phyloP scores from a whole-genome alignment of 768 basidiomycete genomes.

The Lentinula guzmanii region DNA sequence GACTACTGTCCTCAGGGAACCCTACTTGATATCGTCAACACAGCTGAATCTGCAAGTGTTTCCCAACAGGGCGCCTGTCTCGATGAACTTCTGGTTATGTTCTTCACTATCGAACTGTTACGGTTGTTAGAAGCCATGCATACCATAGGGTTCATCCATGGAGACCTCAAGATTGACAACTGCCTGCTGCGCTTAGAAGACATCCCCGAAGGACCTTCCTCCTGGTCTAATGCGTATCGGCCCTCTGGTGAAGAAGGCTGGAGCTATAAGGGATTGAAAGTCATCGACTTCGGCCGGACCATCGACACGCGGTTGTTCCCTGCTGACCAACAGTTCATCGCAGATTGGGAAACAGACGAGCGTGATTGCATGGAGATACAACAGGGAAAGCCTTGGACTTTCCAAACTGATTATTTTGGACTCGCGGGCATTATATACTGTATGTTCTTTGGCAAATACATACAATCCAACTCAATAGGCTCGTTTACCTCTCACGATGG shows the following conservation, averaged over 20 bases:
- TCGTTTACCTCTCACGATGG: slow-evolving; percentile 25
- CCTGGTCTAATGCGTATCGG: slow-evolving; percentile 75
- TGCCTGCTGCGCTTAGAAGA: slow-evolving; percentile 91
- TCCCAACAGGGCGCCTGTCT: slow-evolving; percentile 76
- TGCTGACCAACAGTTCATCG: slow-evolving; percentile 68
- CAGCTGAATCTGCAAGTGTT: slow-evolving; percentile 67
- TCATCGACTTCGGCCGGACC: slow-evolving; percentile 97
- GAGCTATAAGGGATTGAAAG: slow-evolving; percentile 78
- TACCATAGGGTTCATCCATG: slow-evolving; percentile 82
- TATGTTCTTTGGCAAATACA: slow-evolving; percentile 95
- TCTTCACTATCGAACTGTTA: slow-evolving; percentile 90
- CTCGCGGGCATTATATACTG: slow-evolving; percentile 91
- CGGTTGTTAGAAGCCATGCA: slow-evolving; percentile 82
- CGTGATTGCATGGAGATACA: slow-evolving; percentile 91
- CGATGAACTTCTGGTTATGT: slow-evolving; percentile 91
- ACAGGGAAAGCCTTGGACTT: slow-evolving; percentile 83
- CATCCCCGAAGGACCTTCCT: slow-evolving; percentile 59
- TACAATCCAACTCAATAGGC: slow-evolving; percentile 62
- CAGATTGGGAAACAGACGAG: slow-evolving; percentile 86
- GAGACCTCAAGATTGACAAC: slow-evolving; percentile 99
- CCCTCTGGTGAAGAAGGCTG: slow-evolving; percentile 79
- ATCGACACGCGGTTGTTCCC: slow-evolving; percentile 86
- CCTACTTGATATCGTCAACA: slow-evolving; percentile 88
- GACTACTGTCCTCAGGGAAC: slow-evolving; percentile 90
- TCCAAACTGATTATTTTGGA: slow-evolving; percentile 95